Conservation (phyloP, 345 rosid genomes). For the Lepidium sativum region DNA sequence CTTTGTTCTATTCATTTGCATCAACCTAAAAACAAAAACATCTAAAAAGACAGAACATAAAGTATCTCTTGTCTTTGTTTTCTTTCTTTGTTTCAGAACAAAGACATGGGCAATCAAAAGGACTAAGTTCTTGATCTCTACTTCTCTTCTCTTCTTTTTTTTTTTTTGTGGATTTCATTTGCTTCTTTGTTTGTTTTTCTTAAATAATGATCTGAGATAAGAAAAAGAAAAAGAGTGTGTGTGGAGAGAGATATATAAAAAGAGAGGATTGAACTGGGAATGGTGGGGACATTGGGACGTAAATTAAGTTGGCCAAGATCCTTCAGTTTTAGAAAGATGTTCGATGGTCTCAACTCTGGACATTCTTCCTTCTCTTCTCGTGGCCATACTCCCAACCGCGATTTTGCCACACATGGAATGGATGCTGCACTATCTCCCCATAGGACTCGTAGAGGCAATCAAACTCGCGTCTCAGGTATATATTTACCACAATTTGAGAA, state of each 20-base stretch:
- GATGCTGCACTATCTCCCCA: neutral
- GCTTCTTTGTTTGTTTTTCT: too few relatives aligned
- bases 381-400: conserved; percentile 19
- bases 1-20: conserved; percentile 18
- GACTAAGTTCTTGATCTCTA: neutral
- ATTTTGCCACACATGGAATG: neutral
- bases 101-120: conserved; percentile 2
- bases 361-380: conserved; percentile 29
- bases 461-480: conserved; percentile 3
- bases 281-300: conserved; percentile 57
- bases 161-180: conserved; percentile 14
- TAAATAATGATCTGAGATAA: too few relatives aligned
- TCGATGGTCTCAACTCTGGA: conserved; percentile 37
- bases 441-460: conserved; percentile 8
- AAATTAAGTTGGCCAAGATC: conserved; percentile 45
- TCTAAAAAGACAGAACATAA: neutral
- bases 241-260: conserved; percentile 2
- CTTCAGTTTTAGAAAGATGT: conserved; percentile 38
- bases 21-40: conserved; percentile 1
- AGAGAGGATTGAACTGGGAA: conserved; percentile 24
- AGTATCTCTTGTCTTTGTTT: conserved; percentile 5
- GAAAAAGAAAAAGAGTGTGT: neutral
- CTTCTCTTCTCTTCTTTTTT: conserved; percentile 19
- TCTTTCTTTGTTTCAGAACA: conserved; percentile 14
- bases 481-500: neutral